phyloP scores from a whole-genome alignment of 805 yeast genomes.

The Cyberlindnera meyerae region DNA sequence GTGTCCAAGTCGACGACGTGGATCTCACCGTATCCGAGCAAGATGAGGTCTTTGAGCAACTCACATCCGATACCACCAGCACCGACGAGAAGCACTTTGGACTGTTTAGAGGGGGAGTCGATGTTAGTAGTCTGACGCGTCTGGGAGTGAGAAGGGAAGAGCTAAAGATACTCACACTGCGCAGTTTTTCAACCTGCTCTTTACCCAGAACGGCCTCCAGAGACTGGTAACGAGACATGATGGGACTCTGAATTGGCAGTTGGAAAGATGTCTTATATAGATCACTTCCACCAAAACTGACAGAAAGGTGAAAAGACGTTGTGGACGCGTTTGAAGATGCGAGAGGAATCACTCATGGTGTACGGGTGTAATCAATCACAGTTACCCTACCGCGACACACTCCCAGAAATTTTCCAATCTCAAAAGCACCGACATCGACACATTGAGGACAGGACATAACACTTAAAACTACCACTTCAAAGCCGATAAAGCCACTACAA shows the following conservation, averaged over 20 bases:
- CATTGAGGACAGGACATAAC: background rate
- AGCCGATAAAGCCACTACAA: background rate
- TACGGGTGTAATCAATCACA: constrained; percentile 4
- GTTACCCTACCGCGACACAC: constrained; percentile 1
- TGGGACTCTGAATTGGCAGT: too few relatives aligned
- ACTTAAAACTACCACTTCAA: too few relatives aligned
- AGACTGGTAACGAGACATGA: constrained; percentile 18
- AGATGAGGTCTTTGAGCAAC: constrained; percentile 69
- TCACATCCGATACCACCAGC: constrained; percentile 98
- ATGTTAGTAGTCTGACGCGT: background rate
- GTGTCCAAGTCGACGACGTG: constrained; percentile 95
- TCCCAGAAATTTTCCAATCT: too few relatives aligned
- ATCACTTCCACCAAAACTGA: background rate
- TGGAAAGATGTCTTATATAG: background rate
- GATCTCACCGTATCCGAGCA: constrained; percentile 80
- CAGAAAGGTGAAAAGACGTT: background rate
- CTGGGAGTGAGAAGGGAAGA: background rate
- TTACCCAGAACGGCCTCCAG: constrained; percentile 18
- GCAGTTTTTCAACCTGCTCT: constrained; percentile 10
- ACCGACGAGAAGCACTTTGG: constrained; percentile 79
- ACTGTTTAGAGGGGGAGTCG: too few relatives aligned
- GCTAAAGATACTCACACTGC: constrained; percentile 8
- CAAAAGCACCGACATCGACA: too few relatives aligned
- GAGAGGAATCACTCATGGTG: background rate
- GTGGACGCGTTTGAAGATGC: too few relatives aligned